Percentiles rank a stretch among this genome's conserved stretches.
Conservation (phyloP, 768 basidiomycete species). For the Trametes sanguinea region DNA sequence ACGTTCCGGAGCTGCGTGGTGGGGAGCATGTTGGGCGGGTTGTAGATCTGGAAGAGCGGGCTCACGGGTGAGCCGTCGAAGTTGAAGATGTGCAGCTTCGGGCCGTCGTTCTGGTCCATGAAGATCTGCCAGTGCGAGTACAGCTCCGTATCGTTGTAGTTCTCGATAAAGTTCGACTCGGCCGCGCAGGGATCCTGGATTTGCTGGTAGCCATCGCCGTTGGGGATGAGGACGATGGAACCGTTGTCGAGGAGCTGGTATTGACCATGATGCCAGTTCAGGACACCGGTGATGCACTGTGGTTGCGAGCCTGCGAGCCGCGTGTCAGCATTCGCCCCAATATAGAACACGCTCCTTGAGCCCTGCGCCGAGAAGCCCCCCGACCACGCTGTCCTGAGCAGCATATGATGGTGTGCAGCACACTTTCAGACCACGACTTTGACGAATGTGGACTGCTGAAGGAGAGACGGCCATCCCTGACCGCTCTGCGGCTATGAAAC, state of each 20-base stretch:
- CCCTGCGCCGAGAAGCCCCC: neutral
- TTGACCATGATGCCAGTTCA: conserved; percentile 89
- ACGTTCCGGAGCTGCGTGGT: conserved; percentile 64
- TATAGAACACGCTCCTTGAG: too few relatives aligned
- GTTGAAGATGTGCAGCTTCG: conserved; percentile 74
- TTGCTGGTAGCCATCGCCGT: conserved; percentile 91
- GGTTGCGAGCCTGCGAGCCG: conserved; percentile 68
- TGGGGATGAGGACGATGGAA: conserved; percentile 72
- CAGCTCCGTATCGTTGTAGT: conserved; percentile 76
- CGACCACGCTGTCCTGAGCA: too few relatives aligned
- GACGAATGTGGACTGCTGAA: too few relatives aligned
- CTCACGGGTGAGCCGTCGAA: conserved; percentile 78
- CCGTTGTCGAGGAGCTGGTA: conserved; percentile 72
- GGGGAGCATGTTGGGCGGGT: conserved; percentile 86
- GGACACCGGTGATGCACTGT: conserved; percentile 84
- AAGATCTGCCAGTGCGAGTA: conserved; percentile 72
- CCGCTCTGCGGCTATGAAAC: too few relatives aligned
- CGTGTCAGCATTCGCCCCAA: neutral
- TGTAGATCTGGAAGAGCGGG: conserved; percentile 66
- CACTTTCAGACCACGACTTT: too few relatives aligned
- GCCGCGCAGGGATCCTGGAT: conserved; percentile 93
- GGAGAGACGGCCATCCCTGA: too few relatives aligned
- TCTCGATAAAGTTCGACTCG: conserved; percentile 81
- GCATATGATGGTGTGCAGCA: too few relatives aligned
- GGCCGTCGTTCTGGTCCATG: conserved; percentile 58